These are phyloP conservation scores for Rhodocollybia butyracea DNA, from an alignment of 768 basidiomycete genomes.

Conservation along the genomic window DNA sequence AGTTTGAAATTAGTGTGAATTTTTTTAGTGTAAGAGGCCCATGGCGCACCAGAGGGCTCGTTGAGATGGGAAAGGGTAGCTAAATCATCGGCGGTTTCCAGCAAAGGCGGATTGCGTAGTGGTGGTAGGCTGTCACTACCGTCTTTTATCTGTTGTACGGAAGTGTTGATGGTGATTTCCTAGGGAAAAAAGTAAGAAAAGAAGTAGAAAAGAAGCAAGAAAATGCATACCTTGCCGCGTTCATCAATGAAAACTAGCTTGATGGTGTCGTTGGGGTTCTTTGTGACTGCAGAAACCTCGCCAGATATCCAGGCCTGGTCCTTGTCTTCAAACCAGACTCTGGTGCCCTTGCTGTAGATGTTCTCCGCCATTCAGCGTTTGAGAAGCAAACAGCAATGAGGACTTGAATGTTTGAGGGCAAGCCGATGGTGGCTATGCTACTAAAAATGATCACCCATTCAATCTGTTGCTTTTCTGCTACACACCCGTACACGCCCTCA, in stretches of 20 bases:
- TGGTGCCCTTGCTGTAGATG: constrained; percentile 86
- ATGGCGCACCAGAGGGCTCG: constrained; percentile 83
- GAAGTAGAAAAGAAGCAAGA: constrained; percentile 13
- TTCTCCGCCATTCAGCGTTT: constrained; percentile 74
- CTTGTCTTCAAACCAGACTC: constrained; percentile 93
- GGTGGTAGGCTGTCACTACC: constrained; percentile 83
- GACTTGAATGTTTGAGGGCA: neutral
- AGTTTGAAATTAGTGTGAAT: neutral
- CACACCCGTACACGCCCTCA: too few relatives aligned
- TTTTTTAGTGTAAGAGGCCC: neutral
- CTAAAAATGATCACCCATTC: too few relatives aligned
- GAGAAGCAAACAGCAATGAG: constrained; percentile 3
- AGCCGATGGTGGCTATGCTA: constrained; percentile 1
- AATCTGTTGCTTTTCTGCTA: too few relatives aligned
- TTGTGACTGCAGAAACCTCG: constrained; percentile 67
- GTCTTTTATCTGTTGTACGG: constrained; percentile 75
- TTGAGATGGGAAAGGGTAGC: constrained; percentile 97
- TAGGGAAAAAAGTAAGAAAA: constrained; percentile 25
- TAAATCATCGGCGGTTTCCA: constrained; percentile 97
- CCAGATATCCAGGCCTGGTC: constrained; percentile 94
- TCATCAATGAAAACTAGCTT: constrained; percentile 87
- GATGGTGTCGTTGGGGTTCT: constrained; percentile 68
- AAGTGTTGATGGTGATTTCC: constrained; percentile 81
- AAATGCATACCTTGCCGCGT: constrained; percentile 72
- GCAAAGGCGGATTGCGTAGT: constrained; percentile 90